Conservation (phyloP, 2,329 filamentous ascomycete species). For the Daldinia sp. region DNA sequence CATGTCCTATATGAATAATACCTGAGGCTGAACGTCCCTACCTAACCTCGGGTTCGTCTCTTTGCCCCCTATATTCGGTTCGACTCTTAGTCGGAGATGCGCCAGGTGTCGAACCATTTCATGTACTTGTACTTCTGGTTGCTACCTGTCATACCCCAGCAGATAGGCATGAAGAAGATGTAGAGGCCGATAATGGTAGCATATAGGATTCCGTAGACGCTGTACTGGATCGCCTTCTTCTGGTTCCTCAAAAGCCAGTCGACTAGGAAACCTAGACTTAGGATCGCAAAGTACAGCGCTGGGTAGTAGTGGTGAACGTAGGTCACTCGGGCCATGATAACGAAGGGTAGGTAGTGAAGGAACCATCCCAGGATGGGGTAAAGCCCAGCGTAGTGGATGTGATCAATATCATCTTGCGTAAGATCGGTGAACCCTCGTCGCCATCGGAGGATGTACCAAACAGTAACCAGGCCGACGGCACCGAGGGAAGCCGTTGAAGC, state of each 20-base stretch:
- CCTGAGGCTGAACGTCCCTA: slow-evolving; percentile 10
- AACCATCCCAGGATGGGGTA: slow-evolving; percentile 96
- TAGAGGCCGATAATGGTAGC: slow-evolving; percentile 82
- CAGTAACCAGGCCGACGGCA: slow-evolving; percentile 76
- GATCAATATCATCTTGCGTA: slow-evolving; percentile 82
- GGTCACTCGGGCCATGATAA: slow-evolving; percentile 97
- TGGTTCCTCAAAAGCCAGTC: slow-evolving; percentile 84
- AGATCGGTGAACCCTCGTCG: slow-evolving; percentile 93
- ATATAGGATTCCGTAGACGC: slow-evolving; percentile 81
- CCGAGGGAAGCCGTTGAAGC: slow-evolving; percentile 84
- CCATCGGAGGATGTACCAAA: slow-evolving; percentile 93
- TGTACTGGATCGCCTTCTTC: slow-evolving; percentile 72
- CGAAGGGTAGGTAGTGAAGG: slow-evolving; percentile 94
- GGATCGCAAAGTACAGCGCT: slow-evolving; percentile 95
- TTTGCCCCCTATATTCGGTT: slow-evolving; percentile 3
- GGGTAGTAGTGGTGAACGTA: slow-evolving; percentile 99
- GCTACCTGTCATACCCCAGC: slow-evolving; percentile 92
- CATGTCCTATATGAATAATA: slow-evolving; percentile 27
- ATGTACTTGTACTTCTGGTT: slow-evolving; percentile 89
- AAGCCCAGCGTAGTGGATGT: slow-evolving; percentile 91
- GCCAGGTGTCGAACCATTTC: slow-evolving; percentile 93
- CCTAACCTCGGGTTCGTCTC: slow-evolving; percentile 16
- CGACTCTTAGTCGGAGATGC: slow-evolving; percentile 73
- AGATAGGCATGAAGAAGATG: slow-evolving; percentile 90
- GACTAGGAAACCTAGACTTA: slow-evolving; percentile 86